A percentile compares a stretch with the other conserved stretches of the same genome.
Conservation (phyloP, 2,329 filamentous ascomycete genomes). For the Xylaria digitata region DNA sequence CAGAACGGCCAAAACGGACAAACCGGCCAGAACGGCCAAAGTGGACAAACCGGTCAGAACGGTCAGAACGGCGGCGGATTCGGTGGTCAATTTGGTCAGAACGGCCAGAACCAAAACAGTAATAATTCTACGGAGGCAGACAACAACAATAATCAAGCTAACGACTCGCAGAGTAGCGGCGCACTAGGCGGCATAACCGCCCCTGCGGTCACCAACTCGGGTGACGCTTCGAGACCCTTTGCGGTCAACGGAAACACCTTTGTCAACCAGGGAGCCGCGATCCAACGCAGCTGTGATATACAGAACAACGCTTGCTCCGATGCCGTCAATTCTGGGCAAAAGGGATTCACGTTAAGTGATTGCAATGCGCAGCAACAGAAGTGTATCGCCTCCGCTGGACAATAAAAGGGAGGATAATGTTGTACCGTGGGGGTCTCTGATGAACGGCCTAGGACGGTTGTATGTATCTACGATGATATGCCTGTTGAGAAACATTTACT, state of each 20-base stretch:
- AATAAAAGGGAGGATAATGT: conserved; percentile 20
- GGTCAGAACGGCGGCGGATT: conserved; percentile 18
- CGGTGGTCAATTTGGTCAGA: conserved; percentile 36
- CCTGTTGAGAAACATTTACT: conserved; percentile 15
- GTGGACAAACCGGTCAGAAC: conserved; percentile 20
- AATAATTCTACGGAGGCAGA: conserved; percentile 27
- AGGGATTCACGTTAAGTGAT: conserved; percentile 58
- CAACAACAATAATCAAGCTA: conserved; percentile 41
- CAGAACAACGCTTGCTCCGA: conserved; percentile 71
- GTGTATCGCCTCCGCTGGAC: conserved; percentile 38
- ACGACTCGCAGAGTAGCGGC: conserved; percentile 40
- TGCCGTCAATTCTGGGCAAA: conserved; percentile 63
- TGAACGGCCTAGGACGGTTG: not conserved
- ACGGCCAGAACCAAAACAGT: conserved; percentile 35
- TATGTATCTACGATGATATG: conserved; percentile 22
- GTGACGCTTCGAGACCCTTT: conserved; percentile 61
- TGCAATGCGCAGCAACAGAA: conserved; percentile 63
- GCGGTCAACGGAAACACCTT: conserved; percentile 67
- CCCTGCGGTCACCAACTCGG: conserved; percentile 43
- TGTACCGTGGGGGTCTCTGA: conserved; percentile 9
- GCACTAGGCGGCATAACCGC: conserved; percentile 38
- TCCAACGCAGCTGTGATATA: conserved; percentile 70
- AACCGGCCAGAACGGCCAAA: conserved; percentile 37
- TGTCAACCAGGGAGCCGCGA: conserved; percentile 64
- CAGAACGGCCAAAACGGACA: conserved; percentile 42